phyloP scores from a whole-genome alignment of 805 yeast genomes.

The Wickerhamomyces rabaulensis region DNA sequence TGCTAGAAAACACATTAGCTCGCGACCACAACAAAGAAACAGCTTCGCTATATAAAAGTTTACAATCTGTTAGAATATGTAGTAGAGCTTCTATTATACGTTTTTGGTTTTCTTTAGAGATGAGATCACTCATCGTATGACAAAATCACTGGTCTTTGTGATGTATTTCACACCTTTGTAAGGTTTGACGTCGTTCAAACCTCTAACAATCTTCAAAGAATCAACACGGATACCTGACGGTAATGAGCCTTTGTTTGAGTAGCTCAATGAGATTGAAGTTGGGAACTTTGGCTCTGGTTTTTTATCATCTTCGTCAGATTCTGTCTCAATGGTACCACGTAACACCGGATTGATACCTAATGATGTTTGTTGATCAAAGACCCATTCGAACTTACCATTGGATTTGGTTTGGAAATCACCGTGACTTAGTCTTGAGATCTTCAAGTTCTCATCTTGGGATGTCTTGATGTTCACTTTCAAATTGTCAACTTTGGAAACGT shows the following conservation, averaged over 20 bases:
- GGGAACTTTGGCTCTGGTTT: constrained; percentile 28
- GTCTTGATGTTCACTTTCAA: constrained; percentile 36
- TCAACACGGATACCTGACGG: constrained; percentile 75
- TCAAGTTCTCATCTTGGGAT: constrained; percentile 33
- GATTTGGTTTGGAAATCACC: constrained; percentile 67
- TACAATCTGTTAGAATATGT: no score
- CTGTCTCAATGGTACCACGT: constrained; percentile 47
- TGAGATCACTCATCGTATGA: constrained; percentile 17
- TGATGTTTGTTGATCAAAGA: constrained; percentile 49
- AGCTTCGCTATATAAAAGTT: no score
- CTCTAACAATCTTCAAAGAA: constrained; percentile 54
- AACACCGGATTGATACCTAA: constrained; percentile 66
- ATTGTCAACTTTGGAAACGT: constrained; percentile 43
- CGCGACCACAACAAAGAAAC: no score
- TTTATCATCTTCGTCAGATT: constrained; percentile 10
- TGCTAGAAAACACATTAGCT: no score
- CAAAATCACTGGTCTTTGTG: constrained; percentile 55
- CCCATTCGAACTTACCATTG: constrained; percentile 60
- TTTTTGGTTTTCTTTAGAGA: no score
- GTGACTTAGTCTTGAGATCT: constrained; percentile 59
- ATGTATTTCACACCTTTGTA: constrained; percentile 88
- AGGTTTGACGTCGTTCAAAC: constrained; percentile 64
- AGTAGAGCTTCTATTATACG: no score
- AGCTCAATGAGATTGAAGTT: constrained; percentile 42
- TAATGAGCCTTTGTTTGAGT: constrained; percentile 58